A percentile compares a stretch with the other conserved stretches of the same genome.
Conservation (phyloP, 2,329 filamentous ascomycete species). For the Talaromyces sp. region DNA sequence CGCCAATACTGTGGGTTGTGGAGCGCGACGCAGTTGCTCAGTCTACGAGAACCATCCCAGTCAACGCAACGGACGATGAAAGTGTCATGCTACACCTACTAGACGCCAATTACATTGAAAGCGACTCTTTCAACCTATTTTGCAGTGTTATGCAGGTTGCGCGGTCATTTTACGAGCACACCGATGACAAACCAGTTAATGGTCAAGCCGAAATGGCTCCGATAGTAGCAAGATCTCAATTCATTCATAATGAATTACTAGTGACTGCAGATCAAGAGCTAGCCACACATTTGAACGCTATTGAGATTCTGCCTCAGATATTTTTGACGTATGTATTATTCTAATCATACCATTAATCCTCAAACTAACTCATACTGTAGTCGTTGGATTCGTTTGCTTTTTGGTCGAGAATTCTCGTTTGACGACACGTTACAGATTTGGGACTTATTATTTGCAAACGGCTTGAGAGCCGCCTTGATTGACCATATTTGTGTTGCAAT, state of each 20-base stretch:
- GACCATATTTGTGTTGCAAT: constrained; percentile 92
- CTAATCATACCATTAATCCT: neutral
- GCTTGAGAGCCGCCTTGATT: constrained; percentile 73
- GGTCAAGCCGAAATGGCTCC: constrained; percentile 55
- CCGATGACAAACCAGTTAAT: constrained; percentile 43
- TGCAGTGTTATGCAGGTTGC: constrained; percentile 82
- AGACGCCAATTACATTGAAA: constrained; percentile 73
- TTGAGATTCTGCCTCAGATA: constrained; percentile 93
- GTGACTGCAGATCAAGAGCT: constrained; percentile 79
- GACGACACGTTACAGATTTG: constrained; percentile 79
- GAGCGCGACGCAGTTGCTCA: constrained; percentile 73
- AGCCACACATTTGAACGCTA: constrained; percentile 71
- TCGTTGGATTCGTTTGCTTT: constrained; percentile 89
- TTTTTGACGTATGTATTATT: constrained; percentile 72
- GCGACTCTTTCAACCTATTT: constrained; percentile 86
- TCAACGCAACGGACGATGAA: constrained; percentile 41
- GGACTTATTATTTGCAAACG: constrained; percentile 87
- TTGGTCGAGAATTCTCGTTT: constrained; percentile 90
- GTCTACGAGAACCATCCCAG: constrained; percentile 31
- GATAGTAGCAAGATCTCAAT: constrained; percentile 80
- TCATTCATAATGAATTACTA: constrained; percentile 80
- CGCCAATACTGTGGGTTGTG: constrained; percentile 81
- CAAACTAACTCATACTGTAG: constrained; percentile 42
- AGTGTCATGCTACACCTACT: constrained; percentile 63
- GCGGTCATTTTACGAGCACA: constrained; percentile 80